These are phyloP conservation scores for Neopestalotiopsis rosae DNA, from an alignment of 2,329 filamentous ascomycete genomes.

Conservation along the genomic window DNA sequence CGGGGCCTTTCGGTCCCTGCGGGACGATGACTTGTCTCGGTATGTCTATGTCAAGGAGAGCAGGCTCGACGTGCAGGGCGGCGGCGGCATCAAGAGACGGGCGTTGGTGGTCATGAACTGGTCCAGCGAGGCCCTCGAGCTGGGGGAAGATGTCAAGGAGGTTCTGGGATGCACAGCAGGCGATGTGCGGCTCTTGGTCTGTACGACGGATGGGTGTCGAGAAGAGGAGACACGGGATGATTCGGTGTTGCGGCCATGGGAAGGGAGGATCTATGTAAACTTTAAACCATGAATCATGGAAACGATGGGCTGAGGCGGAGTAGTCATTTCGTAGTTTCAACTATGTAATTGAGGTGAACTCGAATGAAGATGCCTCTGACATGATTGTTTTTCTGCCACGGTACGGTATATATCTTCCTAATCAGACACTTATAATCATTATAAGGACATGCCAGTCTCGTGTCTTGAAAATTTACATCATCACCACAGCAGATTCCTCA, in stretches of 20 bases:
- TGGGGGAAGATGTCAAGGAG: slow-evolving; percentile 27
- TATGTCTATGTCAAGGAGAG: slow-evolving; percentile 61
- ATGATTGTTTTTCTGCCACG: too few relatives aligned
- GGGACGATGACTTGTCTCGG: slow-evolving; percentile 55
- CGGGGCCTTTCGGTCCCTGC: slow-evolving; percentile 61
- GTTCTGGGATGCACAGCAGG: slow-evolving; percentile 27
- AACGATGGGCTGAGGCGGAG: neutral
- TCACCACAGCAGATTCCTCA: too few relatives aligned
- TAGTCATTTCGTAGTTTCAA: too few relatives aligned
- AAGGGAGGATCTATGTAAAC: slow-evolving; percentile 33
- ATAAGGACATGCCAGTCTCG: too few relatives aligned
- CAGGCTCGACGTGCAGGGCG: slow-evolving; percentile 17
- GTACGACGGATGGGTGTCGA: slow-evolving; percentile 26
- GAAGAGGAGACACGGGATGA: slow-evolving; percentile 5
- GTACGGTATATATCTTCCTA: too few relatives aligned
- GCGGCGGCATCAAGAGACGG: slow-evolving; percentile 29
- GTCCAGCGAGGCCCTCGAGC: slow-evolving; percentile 39
- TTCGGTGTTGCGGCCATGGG: slow-evolving; percentile 30
- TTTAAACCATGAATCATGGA: slow-evolving; percentile 15
- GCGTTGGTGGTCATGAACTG: slow-evolving; percentile 54
- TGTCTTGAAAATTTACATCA: too few relatives aligned
- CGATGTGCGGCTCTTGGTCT: slow-evolving; percentile 31
- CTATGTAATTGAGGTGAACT: too few relatives aligned
- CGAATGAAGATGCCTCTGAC: too few relatives aligned
- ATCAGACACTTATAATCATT: too few relatives aligned